A percentile compares a stretch with the other conserved stretches of the same genome.
Evolutionary conservation across 371 early-diverging fungal species (phyloP).

Genomic region (Neoconidiobolus thromboides): DNA sequence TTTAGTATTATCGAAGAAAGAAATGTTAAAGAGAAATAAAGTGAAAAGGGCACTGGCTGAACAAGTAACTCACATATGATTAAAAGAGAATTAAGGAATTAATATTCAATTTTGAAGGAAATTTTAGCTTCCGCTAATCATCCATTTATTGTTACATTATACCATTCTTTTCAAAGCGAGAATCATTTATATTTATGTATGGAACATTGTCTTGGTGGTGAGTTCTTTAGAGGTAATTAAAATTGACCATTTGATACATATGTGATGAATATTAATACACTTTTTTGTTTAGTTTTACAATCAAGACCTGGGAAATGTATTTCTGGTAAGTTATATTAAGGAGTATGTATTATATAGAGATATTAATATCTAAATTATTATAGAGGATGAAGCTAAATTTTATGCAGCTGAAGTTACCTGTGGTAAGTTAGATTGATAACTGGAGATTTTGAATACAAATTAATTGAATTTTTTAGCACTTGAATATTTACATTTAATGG

Average conservation of each 20-base stretch:
- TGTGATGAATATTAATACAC: neutral
- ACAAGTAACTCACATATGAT: slow-evolving; percentile 21
- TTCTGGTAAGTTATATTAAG: neutral
- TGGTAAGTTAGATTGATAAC: slow-evolving; percentile 6
- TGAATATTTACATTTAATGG: slow-evolving; percentile 91
- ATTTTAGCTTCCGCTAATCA: slow-evolving; percentile 82
- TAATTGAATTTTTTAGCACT: slow-evolving; percentile 30
- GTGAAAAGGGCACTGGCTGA: slow-evolving; percentile 89
- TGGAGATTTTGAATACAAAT: neutral
- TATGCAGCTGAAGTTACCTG: slow-evolving; percentile 93
- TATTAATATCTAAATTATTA: neutral
- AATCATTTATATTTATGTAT: slow-evolving; percentile 89
- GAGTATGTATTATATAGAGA: neutral
- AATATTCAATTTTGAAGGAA: slow-evolving; percentile 19
- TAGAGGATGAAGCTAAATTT: slow-evolving; percentile 81
- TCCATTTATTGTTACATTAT: slow-evolving; percentile 93
- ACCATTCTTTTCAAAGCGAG: slow-evolving; percentile 89
- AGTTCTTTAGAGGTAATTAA: slow-evolving; percentile 74
- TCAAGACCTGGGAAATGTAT: slow-evolving; percentile 8
- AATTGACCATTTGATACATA: neutral
- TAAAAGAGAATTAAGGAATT: neutral
- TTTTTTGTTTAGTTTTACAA: slow-evolving; percentile 5
- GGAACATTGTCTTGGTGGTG: slow-evolving; percentile 98
- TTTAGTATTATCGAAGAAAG: slow-evolving; percentile 70
- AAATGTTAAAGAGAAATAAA: slow-evolving; percentile 91